These are phyloP conservation scores for Daedaleopsis sinensis DNA, from an alignment of 768 basidiomycete genomes.

Conservation along the genomic window DNA sequence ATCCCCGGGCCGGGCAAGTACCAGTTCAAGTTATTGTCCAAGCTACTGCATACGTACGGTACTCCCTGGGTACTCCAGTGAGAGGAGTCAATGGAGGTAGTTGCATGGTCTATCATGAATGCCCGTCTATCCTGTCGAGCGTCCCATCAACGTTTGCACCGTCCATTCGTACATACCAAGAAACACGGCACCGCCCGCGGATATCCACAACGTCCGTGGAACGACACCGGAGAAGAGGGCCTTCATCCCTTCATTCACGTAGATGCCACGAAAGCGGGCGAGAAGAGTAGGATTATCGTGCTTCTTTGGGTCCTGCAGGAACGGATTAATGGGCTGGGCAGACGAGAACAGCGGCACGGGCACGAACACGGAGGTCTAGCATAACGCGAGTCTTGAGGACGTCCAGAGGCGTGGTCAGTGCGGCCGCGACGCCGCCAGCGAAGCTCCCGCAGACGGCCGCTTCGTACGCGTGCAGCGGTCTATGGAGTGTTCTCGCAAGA, in stretches of 20 bases:
- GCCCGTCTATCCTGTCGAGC: too few relatives aligned
- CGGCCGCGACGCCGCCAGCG: conserved; percentile 89
- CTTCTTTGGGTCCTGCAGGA: conserved; percentile 48
- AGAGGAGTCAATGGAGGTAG: too few relatives aligned
- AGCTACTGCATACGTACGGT: too few relatives aligned
- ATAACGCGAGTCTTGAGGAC: conserved; percentile 97
- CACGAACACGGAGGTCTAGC: conserved; percentile 81
- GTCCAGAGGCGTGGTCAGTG: conserved; percentile 91
- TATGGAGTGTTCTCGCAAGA: conserved; percentile 55
- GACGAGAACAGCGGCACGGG: neutral
- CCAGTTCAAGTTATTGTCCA: too few relatives aligned
- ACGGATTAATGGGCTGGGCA: neutral
- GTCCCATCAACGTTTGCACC: conserved; percentile 48
- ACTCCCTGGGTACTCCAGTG: too few relatives aligned
- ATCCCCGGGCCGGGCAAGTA: too few relatives aligned
- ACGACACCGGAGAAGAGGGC: conserved; percentile 88
- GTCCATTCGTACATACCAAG: conserved; percentile 95
- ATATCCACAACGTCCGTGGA: conserved; percentile 95
- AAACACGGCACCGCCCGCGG: conserved; percentile 95
- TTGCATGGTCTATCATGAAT: too few relatives aligned
- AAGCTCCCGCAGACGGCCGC: conserved; percentile 89
- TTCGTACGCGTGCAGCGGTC: conserved; percentile 67
- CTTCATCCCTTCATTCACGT: conserved; percentile 63
- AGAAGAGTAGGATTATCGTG: conserved; percentile 57
- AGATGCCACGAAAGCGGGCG: conserved; percentile 66